These are phyloP conservation scores for Fusarium liriodendri DNA, from an alignment of 2,329 filamentous ascomycete species.

Conservation along the genomic window DNA sequence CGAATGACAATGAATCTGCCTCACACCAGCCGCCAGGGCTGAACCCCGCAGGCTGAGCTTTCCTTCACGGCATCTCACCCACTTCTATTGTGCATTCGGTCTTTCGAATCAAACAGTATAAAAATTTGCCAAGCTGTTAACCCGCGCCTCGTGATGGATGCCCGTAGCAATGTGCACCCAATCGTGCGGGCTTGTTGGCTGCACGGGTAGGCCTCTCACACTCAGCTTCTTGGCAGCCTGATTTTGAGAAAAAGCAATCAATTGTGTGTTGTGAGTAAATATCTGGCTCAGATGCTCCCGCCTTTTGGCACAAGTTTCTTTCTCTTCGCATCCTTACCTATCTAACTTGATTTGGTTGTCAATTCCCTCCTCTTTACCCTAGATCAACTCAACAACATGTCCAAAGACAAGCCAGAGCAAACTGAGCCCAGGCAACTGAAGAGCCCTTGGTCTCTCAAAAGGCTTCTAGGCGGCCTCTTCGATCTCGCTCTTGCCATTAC, in stretches of 20 bases:
- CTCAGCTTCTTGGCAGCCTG: background rate
- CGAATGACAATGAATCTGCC: too few species aligned
- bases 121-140: fast-evolving
- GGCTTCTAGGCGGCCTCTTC: too few species aligned
- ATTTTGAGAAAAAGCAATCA: too few species aligned
- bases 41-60: too few species aligned
- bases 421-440: background rate
- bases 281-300: too few species aligned
- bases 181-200: background rate
- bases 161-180: background rate
- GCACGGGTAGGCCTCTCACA: background rate
- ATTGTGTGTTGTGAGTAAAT: too few species aligned
- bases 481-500: background rate
- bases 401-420: background rate
- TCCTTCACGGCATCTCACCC: too few species aligned
- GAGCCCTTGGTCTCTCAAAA: background rate
- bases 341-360: background rate
- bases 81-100: too few species aligned
- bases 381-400: background rate
- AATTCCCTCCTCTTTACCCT: background rate
- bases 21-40: too few species aligned
- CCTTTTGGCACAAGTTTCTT: too few species aligned
- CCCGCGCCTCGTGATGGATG: background rate
- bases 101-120: background rate
- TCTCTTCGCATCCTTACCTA: too few species aligned